Percentiles rank a stretch among this genome's conserved stretches.
phyloP scores from a whole-genome alignment of 1,284 basidiomycete species.

The Fomitiporia mediterranea region DNA sequence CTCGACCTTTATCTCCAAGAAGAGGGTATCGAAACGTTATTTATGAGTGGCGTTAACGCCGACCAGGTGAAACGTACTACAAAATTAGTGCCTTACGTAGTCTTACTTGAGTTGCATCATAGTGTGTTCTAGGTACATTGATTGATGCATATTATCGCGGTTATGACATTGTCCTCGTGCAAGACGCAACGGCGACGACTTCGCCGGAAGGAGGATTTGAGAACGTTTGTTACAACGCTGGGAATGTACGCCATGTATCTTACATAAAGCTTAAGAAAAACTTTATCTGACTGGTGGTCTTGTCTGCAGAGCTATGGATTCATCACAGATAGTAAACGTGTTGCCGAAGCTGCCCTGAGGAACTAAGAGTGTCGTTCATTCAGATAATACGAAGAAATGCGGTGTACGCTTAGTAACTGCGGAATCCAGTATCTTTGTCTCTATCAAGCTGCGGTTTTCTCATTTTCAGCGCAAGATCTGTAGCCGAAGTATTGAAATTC shows the following conservation, averaged over 20 bases:
- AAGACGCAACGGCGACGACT: slow-evolving; percentile 57
- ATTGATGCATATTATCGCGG: slow-evolving; percentile 60
- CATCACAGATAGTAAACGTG: slow-evolving; percentile 45
- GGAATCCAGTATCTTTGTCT: not conserved
- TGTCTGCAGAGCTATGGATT: slow-evolving; percentile 51
- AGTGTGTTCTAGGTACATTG: slow-evolving; percentile 65
- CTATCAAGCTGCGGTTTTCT: not conserved
- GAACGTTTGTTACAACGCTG: slow-evolving; percentile 54
- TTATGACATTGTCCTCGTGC: slow-evolving; percentile 55
- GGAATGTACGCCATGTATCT: slow-evolving; percentile 38
- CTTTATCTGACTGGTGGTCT: not conserved
- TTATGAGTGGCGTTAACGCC: slow-evolving; percentile 64
- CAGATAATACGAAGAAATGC: not conserved
- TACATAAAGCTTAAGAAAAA: not conserved
- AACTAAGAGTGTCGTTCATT: not conserved
- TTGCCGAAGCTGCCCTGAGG: slow-evolving; percentile 24
- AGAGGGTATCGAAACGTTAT: slow-evolving; percentile 55
- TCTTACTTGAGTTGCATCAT: slow-evolving; percentile 1
- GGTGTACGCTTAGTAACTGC: not conserved
- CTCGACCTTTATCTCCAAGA: slow-evolving; percentile 59
- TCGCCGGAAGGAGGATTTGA: slow-evolving; percentile 55
- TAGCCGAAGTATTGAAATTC: no score
- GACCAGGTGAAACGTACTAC: slow-evolving; percentile 47
- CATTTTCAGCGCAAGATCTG: no score
- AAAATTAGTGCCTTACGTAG: no score